Evolutionary conservation across 257 asterid species (phyloP).

Genomic region (Solanum arcanum): DNA sequence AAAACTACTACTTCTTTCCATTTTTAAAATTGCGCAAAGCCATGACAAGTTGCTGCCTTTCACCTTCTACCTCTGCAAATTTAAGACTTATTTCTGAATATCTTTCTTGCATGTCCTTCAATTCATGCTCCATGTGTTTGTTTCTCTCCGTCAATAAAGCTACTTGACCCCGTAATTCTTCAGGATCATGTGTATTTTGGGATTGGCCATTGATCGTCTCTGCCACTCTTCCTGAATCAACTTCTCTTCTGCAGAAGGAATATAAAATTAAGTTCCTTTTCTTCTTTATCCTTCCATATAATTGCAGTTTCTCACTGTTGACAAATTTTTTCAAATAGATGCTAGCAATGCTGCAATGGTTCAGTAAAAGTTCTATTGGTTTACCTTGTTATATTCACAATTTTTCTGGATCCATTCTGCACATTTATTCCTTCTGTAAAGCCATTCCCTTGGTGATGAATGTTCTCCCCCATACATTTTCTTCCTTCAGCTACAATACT

Average conservation of each 20-base stretch:
- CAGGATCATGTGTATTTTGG: constrained; percentile 18
- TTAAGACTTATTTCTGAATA: constrained; percentile 93
- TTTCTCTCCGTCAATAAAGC: constrained; percentile 55
- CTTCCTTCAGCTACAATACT: constrained; percentile 9
- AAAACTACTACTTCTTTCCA: constrained; percentile 32
- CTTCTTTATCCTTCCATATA: background rate
- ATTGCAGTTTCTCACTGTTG: background rate
- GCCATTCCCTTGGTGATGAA: background rate
- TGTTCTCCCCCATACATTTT: constrained; percentile 1
- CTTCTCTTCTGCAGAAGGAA: constrained; percentile 17
- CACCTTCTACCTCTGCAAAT: constrained; percentile 98
- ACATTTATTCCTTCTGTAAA: constrained; percentile 8
- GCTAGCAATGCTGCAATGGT: background rate
- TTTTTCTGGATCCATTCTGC: background rate
- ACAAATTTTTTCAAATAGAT: background rate
- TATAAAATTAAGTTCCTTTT: background rate
- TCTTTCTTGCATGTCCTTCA: constrained; percentile 83
- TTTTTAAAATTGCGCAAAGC: constrained; percentile 62
- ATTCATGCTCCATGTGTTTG: constrained; percentile 56
- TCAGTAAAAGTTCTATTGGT: background rate
- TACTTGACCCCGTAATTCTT: constrained; percentile 45
- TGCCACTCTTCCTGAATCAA: constrained; percentile 4
- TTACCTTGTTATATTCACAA: constrained; percentile 13
- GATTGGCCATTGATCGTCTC: constrained; percentile 17
- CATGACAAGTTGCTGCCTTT: constrained; percentile 95